Base-by-base conservation (phyloP, 768 basidiomycete species). In the Termitomyces sp. region DNA sequence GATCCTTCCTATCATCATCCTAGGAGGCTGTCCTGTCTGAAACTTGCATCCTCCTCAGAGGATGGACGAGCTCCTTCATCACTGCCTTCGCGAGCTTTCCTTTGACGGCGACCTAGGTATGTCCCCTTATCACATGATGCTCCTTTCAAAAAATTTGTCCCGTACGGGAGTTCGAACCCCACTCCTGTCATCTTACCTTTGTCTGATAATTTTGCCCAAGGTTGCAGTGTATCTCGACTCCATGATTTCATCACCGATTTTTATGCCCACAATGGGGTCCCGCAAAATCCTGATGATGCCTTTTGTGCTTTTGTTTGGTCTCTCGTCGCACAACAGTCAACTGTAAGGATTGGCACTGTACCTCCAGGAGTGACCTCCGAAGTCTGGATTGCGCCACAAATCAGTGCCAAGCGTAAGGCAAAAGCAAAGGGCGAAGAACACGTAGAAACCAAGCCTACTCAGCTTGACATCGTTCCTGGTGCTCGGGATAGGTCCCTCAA, bases 51-150 rank as follows among this genome's bases (percentile, higher is more conserved):
- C 53, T 37, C 37, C 51, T 51, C 42, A 18, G 15, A 18, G 44
- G 37, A 93, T 95, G 88, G 93, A 95, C 68, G 87, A 92, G 66
- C 84, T 96, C 45, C 74, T 95, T 39, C 86, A 87, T 66, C 87
- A 92, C 68, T 89, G 89, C 67, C 79, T 94, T 36, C 86, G 88
- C 39, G 92, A 96, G 70, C 77, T 96, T 31, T 84, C 94, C 5
- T 94, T 94, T 71, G 92, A 94, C 65, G 93, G 93, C 5, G 91
- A 94, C 69, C 77, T 92, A 44, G 93, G 93, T 94, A 70, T 76
- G 88, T 81, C 56, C 54, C 57, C 29, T 57, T 58, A 69, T 70
- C 70, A 73, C 70, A 68, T 72, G 72, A 72, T 70, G 52, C 37
- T 29, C 39, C 33, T 45, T 46, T 56, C 34, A 50, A 56, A 41